A percentile compares a stretch with the other conserved stretches of the same genome.
Conservation (phyloP, 2,329 filamentous ascomycete genomes). For the Alternaria dauci region DNA sequence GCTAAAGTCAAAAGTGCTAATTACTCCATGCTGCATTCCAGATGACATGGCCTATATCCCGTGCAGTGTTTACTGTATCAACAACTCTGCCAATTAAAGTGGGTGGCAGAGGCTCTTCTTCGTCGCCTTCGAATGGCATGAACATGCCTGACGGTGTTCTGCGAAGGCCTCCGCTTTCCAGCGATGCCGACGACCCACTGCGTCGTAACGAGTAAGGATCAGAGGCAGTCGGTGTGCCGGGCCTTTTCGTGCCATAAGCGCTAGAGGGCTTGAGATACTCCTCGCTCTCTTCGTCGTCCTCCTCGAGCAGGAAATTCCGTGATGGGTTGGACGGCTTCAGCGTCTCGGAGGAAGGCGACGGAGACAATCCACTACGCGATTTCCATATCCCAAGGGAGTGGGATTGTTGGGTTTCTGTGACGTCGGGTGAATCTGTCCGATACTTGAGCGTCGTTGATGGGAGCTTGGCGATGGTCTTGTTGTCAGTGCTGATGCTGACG, state of each 20-base stretch:
- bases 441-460: slow-evolving; percentile 90
- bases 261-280: slow-evolving; percentile 56
- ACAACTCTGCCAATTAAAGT: slow-evolving; percentile 81
- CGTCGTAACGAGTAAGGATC: slow-evolving; percentile 31
- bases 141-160: slow-evolving; percentile 89
- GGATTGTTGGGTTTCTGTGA: slow-evolving; percentile 60
- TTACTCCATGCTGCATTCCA: slow-evolving; percentile 72
- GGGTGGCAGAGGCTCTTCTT: slow-evolving; percentile 63
- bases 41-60: slow-evolving; percentile 71
- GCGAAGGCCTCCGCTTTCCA: slow-evolving; percentile 66
- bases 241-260: slow-evolving; percentile 46
- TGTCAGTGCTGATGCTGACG: slow-evolving; percentile 67
- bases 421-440: slow-evolving; percentile 77
- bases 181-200: slow-evolving; percentile 26
- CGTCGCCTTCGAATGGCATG: slow-evolving; percentile 83
- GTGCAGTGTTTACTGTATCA: slow-evolving; percentile 75
- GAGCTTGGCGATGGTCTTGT: slow-evolving; percentile 86
- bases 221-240: slow-evolving; percentile 48
- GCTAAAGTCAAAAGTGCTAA: slow-evolving; percentile 37
- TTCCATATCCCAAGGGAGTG: slow-evolving; percentile 57
- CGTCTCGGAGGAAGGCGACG: slow-evolving; percentile 84
- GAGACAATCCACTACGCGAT: slow-evolving; percentile 61
- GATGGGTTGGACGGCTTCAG: slow-evolving; percentile 74
- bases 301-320: slow-evolving; percentile 70
- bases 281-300: slow-evolving; percentile 60